phyloP scores from a whole-genome alignment of 116 monocot genomes.

The Zostera marina region DNA sequence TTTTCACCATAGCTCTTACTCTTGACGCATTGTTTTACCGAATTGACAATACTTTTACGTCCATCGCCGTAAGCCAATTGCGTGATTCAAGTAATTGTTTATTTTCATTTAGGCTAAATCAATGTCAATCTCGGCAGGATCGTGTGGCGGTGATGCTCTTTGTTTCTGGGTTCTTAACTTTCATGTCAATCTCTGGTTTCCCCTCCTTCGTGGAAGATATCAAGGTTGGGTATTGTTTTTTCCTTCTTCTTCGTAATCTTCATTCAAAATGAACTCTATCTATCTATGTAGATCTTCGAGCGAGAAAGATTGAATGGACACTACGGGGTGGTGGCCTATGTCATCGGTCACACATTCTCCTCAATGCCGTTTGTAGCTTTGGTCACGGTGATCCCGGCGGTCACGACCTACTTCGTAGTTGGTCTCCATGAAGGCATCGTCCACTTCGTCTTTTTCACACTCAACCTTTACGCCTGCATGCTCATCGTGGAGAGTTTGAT shows the following conservation, averaged over 20 bases:
- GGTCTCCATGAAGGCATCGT: slow-evolving; percentile 23
- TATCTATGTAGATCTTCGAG: slow-evolving; percentile 38
- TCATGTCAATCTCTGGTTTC: slow-evolving; percentile 69
- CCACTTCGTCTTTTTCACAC: slow-evolving; percentile 41
- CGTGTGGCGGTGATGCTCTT: slow-evolving; percentile 53
- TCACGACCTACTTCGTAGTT: slow-evolving; percentile 26
- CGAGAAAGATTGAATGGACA: slow-evolving; percentile 63
- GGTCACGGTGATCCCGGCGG: slow-evolving; percentile 30
- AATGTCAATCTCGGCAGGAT: slow-evolving; percentile 21
- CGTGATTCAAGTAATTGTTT: too few relatives aligned
- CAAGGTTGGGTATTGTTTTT: slow-evolving; percentile 19
- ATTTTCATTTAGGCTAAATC: too few relatives aligned
- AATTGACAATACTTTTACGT: slow-evolving; percentile 31
- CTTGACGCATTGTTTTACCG: slow-evolving; percentile 29
- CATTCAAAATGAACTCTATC: too few relatives aligned
- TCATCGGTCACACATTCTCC: slow-evolving; percentile 41
- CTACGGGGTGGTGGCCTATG: slow-evolving; percentile 36
- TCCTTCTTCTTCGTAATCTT: too few relatives aligned
- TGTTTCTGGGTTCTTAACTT: slow-evolving; percentile 44
- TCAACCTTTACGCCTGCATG: slow-evolving; percentile 40
- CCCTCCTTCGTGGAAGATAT: slow-evolving; percentile 78
- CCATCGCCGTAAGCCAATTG: slow-evolving; percentile 38
- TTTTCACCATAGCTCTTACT: slow-evolving; percentile 18
- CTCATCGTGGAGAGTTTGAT: slow-evolving; percentile 59
- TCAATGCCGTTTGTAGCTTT: slow-evolving; percentile 35